A percentile compares a stretch with the other conserved stretches of the same genome.
Evolutionary conservation across 164 flowering plant genomes (phyloP).

Genomic region (Platanus orientalis): DNA sequence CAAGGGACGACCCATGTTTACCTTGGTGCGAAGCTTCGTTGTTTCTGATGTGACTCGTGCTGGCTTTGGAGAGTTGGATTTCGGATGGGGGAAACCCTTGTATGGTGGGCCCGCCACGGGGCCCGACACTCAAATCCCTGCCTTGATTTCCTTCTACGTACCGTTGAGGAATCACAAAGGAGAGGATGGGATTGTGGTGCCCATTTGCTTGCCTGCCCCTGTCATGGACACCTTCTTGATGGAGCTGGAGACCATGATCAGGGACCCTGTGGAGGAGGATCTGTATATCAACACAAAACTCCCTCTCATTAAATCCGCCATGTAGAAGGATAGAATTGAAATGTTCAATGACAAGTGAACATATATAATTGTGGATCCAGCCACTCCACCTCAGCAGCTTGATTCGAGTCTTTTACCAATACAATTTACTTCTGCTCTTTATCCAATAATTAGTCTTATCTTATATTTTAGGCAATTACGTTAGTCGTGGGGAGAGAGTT

Average conservation of each 20-base stretch:
- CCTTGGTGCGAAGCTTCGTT: slow-evolving; percentile 30
- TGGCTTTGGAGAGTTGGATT: slow-evolving; percentile 49
- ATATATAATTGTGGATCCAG: too few species aligned
- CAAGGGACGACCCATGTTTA: slow-evolving; percentile 25
- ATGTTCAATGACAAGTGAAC: too few species aligned
- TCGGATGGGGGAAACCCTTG: slow-evolving; percentile 57
- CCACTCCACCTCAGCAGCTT: too few species aligned
- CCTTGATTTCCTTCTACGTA: slow-evolving; percentile 35
- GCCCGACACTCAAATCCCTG: slow-evolving; percentile 35
- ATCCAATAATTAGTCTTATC: too few species aligned
- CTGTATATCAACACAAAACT: neutral
- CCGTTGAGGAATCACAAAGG: slow-evolving; percentile 33
- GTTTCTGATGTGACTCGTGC: slow-evolving; percentile 50
- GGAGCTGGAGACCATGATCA: slow-evolving; percentile 24
- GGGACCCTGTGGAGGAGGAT: neutral
- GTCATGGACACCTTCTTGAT: slow-evolving; percentile 45
- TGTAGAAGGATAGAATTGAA: too few species aligned
- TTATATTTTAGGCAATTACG: too few species aligned
- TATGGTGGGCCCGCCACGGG: slow-evolving; percentile 50
- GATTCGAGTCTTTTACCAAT: too few species aligned
- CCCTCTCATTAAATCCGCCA: too few species aligned
- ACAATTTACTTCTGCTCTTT: too few species aligned
- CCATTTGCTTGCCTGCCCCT: slow-evolving; percentile 39
- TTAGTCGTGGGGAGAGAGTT: too few species aligned
- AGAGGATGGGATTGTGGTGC: slow-evolving; percentile 53